These are phyloP conservation scores for Stagonosporopsis rhizophila DNA, from an alignment of 2,329 filamentous ascomycete species.

Conservation along the genomic window DNA sequence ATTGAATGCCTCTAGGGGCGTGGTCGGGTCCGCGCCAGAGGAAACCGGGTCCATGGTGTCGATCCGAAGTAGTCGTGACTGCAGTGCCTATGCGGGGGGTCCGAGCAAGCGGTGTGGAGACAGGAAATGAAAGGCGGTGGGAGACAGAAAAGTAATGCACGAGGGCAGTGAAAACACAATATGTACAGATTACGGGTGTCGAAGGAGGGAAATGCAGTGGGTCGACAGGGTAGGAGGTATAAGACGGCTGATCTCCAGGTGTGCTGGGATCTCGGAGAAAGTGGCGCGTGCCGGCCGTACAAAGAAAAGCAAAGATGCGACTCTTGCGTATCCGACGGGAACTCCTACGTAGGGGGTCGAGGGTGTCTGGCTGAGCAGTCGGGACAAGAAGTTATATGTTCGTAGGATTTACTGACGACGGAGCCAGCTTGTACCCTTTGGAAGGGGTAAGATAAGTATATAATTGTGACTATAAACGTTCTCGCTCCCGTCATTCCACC, in stretches of 20 bases:
- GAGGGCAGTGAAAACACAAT: neutral
- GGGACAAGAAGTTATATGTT: neutral
- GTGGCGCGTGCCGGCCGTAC: conserved; percentile 31
- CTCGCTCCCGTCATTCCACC: conserved; percentile 12
- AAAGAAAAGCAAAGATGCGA: conserved; percentile 24
- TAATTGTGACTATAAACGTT: conserved; percentile 17
- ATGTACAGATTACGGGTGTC: conserved; percentile 10
- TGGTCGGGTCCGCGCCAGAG: conserved; percentile 39
- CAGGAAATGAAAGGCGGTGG: neutral
- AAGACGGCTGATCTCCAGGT: conserved; percentile 30
- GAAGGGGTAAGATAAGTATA: conserved; percentile 30
- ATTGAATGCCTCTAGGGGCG: conserved; percentile 45
- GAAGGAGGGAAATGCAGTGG: conserved; percentile 34
- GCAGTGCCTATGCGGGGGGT: neutral
- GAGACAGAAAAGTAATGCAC: neutral
- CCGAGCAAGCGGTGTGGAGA: neutral
- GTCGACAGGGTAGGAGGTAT: conserved; percentile 20
- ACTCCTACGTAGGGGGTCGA: conserved; percentile 1
- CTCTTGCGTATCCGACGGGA: conserved; percentile 2
- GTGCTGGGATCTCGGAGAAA: conserved; percentile 28
- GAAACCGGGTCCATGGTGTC: conserved; percentile 38
- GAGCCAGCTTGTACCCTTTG: conserved; percentile 2
- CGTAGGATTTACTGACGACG: conserved; percentile 1
- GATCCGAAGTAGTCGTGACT: conserved; percentile 8
- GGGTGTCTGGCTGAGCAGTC: neutral